Conservation (phyloP, 495 filamentous ascomycete genomes). For the Staphylotrichum tortipilum region DNA sequence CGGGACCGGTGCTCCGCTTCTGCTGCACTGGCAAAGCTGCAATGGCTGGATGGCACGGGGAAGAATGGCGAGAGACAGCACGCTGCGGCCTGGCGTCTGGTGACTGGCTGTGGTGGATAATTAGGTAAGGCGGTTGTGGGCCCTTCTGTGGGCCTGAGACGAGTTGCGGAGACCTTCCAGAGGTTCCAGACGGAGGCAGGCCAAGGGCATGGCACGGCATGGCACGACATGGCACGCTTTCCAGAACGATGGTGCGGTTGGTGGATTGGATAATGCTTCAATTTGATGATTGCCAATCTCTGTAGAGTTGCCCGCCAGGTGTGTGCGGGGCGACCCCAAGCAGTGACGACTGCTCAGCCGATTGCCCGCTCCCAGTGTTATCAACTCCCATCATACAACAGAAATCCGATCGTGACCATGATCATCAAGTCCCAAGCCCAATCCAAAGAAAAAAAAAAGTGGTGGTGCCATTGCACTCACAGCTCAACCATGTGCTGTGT, state of each 20-base stretch:
- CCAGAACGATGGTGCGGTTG: neutral
- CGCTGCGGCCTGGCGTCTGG: neutral
- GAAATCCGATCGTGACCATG: constrained; percentile 14
- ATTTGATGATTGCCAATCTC: constrained; percentile 13
- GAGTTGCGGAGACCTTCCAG: neutral
- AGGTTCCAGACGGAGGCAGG: too few species aligned
- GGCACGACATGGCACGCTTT: constrained; percentile 4
- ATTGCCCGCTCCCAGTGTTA: neutral
- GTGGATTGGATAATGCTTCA: constrained; percentile 8
- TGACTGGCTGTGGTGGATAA: neutral
- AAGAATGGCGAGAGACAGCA: neutral
- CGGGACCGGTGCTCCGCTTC: neutral
- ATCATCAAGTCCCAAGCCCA: constrained; percentile 12
- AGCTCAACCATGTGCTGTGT: constrained; percentile 4
- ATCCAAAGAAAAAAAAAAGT: neutral
- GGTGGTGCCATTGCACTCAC: neutral
- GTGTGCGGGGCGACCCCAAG: neutral
- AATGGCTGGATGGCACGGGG: neutral
- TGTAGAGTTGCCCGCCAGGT: constrained; percentile 1
- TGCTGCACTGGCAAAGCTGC: constrained; percentile 2
- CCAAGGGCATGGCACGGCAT: too few species aligned
- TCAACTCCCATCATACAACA: constrained; percentile 12
- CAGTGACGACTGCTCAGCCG: neutral
- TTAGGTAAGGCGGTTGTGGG: neutral
- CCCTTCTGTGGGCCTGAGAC: neutral